These are phyloP conservation scores for Didymella sp. DNA, from an alignment of 2,329 filamentous ascomycete species.

Conservation along the genomic window DNA sequence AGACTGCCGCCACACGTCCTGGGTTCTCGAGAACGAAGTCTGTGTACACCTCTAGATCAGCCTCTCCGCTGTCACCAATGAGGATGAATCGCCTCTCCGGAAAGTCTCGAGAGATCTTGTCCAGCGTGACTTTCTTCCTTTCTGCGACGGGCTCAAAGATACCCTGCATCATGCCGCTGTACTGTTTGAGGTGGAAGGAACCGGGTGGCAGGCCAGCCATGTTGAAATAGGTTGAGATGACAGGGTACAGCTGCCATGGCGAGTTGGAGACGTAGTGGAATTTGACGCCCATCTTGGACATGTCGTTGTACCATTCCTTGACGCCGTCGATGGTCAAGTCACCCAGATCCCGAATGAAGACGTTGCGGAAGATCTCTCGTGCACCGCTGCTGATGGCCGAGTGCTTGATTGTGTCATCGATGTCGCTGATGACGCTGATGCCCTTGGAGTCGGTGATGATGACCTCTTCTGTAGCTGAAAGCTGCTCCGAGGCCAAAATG, in stretches of 20 bases:
- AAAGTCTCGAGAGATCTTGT: constrained; percentile 86
- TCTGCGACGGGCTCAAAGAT: constrained; percentile 98
- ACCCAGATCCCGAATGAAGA: constrained; percentile 83
- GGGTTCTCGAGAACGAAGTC: constrained; percentile 88
- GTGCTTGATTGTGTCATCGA: constrained; percentile 96
- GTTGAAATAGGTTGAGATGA: constrained; percentile 84
- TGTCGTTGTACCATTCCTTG: constrained; percentile 81
- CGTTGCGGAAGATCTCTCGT: constrained; percentile 94
- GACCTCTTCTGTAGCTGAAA: constrained; percentile 82
- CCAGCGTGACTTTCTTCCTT: constrained; percentile 86
- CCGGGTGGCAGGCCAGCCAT: constrained; percentile 81
- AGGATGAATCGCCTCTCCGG: constrained; percentile 88
- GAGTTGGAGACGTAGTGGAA: constrained; percentile 99
- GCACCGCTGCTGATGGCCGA: constrained; percentile 88
- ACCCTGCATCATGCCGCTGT: constrained; percentile 94
- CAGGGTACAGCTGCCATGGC: constrained; percentile 95
- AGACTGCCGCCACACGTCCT: constrained; percentile 81
- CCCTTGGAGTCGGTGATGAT: constrained; percentile 78
- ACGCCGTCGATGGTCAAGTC: constrained; percentile 88
- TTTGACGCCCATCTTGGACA: constrained; percentile 81
- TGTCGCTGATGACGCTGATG: constrained; percentile 93
- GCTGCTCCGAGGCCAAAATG: constrained; percentile 82
- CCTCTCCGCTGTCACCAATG: constrained; percentile 94
- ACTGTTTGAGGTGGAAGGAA: constrained; percentile 94
- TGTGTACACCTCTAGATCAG: constrained; percentile 95